These are phyloP conservation scores for Pilobolus umbonatus DNA, from an alignment of 192 early-diverging fungal genomes.

Conservation along the genomic window DNA sequence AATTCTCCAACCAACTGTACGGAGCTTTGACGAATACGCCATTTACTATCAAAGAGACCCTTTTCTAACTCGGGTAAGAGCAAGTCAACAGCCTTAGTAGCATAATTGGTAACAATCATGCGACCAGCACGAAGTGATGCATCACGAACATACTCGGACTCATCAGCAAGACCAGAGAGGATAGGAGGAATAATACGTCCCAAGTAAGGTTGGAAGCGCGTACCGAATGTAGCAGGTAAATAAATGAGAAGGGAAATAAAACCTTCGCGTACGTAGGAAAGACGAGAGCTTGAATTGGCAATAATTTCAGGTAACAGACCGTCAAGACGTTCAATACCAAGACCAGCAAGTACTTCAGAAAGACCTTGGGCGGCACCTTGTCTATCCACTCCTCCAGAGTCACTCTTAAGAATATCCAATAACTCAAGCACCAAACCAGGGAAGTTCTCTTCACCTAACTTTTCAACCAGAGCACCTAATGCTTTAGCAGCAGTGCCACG, in stretches of 20 bases:
- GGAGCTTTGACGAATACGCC: conserved; percentile 94
- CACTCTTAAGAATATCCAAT: conserved; percentile 78
- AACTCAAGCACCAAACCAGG: conserved; percentile 87
- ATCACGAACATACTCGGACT: conserved; percentile 88
- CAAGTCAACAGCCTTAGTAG: conserved; percentile 79
- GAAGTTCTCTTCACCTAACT: conserved; percentile 92
- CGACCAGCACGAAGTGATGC: conserved; percentile 89
- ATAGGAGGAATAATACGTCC: conserved; percentile 84
- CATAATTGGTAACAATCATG: conserved; percentile 91
- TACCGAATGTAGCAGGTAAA: conserved; percentile 91
- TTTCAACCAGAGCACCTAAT: conserved; percentile 85
- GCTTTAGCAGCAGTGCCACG: conserved; percentile 92
- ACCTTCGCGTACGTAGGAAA: conserved; percentile 87
- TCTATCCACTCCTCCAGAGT: conserved; percentile 89
- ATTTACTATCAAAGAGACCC: conserved; percentile 87
- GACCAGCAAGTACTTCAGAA: conserved; percentile 85
- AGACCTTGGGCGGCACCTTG: conserved; percentile 97
- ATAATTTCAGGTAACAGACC: conserved; percentile 87
- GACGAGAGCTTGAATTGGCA: conserved; percentile 64
- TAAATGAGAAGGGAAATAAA: conserved; percentile 95
- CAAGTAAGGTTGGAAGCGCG: conserved; percentile 88
- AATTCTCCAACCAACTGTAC: conserved; percentile 95
- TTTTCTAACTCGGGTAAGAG: conserved; percentile 87
- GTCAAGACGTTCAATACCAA: conserved; percentile 82
- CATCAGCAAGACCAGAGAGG: conserved; percentile 90